Conservation (phyloP, 495 filamentous ascomycete species). For the Sordaria brevicollis region DNA sequence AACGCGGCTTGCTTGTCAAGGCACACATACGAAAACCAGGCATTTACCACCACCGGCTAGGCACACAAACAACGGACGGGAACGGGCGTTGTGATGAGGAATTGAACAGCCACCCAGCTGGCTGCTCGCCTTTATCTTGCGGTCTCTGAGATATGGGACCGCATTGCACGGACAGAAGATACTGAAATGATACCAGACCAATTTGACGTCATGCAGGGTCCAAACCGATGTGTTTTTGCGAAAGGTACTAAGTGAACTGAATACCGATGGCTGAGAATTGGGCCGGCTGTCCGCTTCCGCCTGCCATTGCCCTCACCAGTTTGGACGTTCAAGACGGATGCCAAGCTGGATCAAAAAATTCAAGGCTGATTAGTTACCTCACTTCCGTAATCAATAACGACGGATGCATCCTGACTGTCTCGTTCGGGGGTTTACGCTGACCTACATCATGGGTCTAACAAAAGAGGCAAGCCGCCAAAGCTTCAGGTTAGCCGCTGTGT, state of each 20-base stretch:
- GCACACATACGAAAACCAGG: neutral
- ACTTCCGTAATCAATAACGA: too few species aligned
- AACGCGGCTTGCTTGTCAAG: conserved; percentile 3
- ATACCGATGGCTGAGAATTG: neutral
- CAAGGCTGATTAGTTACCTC: neutral
- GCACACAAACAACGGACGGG: neutral
- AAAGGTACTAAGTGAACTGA: neutral
- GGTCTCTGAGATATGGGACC: neutral
- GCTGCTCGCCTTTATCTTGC: neutral
- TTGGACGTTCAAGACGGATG: neutral
- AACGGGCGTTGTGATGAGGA: neutral
- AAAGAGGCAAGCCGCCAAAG: too few species aligned
- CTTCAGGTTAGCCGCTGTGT: too few species aligned
- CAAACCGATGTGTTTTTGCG: neutral
- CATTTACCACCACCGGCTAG: neutral
- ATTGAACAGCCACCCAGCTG: neutral
- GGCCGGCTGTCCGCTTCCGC: neutral
- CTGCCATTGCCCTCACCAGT: neutral
- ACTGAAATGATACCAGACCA: neutral
- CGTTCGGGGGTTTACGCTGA: too few species aligned
- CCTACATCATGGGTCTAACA: too few species aligned
- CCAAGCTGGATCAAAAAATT: neutral
- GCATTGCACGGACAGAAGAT: neutral
- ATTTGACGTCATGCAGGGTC: neutral
- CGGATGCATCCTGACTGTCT: too few species aligned